Conservation (phyloP, 495 filamentous ascomycete species). For the Hyaloscypha hepaticicola region DNA sequence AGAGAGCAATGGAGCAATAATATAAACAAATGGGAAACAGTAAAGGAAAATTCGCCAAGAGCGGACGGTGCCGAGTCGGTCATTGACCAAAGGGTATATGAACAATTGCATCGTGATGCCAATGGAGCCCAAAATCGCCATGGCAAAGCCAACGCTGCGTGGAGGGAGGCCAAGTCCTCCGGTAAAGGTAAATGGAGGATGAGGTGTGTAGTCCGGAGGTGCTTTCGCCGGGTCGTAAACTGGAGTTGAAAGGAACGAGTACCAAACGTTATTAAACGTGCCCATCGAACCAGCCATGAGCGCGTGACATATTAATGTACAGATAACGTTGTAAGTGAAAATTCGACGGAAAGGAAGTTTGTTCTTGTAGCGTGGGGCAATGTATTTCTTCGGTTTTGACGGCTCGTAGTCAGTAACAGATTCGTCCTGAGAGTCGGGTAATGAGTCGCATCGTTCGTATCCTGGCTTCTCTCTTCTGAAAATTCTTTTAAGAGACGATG, state of each 20-base stretch:
- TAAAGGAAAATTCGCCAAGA: constrained; percentile 67
- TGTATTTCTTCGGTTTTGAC: constrained; percentile 22
- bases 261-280: constrained; percentile 83
- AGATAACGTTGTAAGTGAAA: constrained; percentile 75
- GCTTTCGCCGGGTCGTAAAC: constrained; percentile 57
- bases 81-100: constrained; percentile 69
- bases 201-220: constrained; percentile 37
- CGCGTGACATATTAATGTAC: constrained; percentile 65
- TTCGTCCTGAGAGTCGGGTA: background rate
- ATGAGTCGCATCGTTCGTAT: constrained; percentile 9
- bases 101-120: constrained; percentile 77
- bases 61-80: constrained; percentile 63
- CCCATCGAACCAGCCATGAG: constrained; percentile 76
- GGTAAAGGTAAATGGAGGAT: constrained; percentile 69
- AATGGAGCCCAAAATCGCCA: constrained; percentile 73
- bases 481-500: constrained; percentile 10
- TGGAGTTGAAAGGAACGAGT: constrained; percentile 79
- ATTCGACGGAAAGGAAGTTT: constrained; percentile 70
- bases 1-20: constrained; percentile 69
- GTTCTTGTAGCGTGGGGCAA: constrained; percentile 27
- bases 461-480: background rate
- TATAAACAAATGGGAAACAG: constrained; percentile 74
- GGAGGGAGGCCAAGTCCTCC: constrained; percentile 79
- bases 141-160: constrained; percentile 70
- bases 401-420: background rate